phyloP scores from a whole-genome alignment of 2,329 filamentous ascomycete species.

The Aspergillus fructus region DNA sequence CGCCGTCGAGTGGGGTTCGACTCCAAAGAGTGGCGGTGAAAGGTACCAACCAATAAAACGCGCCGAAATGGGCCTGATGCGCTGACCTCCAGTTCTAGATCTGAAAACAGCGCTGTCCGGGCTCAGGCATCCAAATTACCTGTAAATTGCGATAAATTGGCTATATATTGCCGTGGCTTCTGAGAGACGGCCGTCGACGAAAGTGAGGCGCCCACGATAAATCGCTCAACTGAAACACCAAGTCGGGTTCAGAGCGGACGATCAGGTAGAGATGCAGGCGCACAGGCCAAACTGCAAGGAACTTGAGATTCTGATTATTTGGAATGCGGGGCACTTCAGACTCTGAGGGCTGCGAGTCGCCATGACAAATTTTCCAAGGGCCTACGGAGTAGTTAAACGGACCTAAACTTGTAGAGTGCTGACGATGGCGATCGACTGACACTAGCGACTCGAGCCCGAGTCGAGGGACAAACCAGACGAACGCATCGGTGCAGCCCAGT shows the following conservation, averaged over 20 bases:
- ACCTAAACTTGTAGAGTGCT: not conserved
- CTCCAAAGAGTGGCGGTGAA: conserved; percentile 3
- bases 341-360: not conserved
- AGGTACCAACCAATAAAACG: not conserved
- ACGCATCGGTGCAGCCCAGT: no score
- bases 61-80: not conserved
- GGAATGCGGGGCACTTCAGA: conserved; percentile 1
- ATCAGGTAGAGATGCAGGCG: not conserved
- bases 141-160: not conserved
- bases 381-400: no score
- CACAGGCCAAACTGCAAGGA: not conserved
- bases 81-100: not conserved
- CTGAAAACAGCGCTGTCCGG: not conserved
- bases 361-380: not conserved
- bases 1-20: not conserved
- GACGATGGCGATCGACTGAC: not conserved
- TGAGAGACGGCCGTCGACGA: no score
- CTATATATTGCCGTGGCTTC: not conserved
- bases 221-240: not conserved
- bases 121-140: not conserved
- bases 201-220: no score
- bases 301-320: not conserved
- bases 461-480: no score
- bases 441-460: no score
- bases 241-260: not conserved